Conservation (phyloP, 345 rosid genomes). For the Euphorbia tirucalli region DNA sequence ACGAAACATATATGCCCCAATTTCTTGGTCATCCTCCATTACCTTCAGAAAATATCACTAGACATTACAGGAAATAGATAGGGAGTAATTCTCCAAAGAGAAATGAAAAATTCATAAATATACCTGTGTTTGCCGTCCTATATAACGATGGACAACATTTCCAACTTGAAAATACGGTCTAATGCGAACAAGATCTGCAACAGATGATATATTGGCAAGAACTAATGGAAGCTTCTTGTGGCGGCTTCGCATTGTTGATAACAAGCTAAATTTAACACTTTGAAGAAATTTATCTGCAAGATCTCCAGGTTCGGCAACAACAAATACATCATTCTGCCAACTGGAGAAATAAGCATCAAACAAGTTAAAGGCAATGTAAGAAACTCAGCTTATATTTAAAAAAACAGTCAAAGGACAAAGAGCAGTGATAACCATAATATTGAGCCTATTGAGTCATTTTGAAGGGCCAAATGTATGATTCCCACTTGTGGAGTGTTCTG, state of each 20-base stretch:
- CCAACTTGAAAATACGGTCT: slow-evolving; percentile 89
- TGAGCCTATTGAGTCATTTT: slow-evolving; percentile 73
- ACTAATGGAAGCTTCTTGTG: slow-evolving; percentile 50
- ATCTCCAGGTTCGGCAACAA: slow-evolving; percentile 98
- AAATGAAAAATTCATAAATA: slow-evolving; percentile 7
- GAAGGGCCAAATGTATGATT: slow-evolving; percentile 84
- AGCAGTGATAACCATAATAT: slow-evolving; percentile 67
- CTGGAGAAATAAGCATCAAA: slow-evolving; percentile 35
- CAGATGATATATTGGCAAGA: slow-evolving; percentile 63
- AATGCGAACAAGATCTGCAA: slow-evolving; percentile 60
- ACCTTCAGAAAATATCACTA: slow-evolving; percentile 46
- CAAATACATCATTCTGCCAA: slow-evolving; percentile 98
- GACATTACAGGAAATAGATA: slow-evolving; percentile 14
- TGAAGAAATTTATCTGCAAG: slow-evolving; percentile 84
- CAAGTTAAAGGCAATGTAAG: slow-evolving; percentile 26
- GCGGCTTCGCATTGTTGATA: slow-evolving; percentile 52
- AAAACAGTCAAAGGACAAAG: slow-evolving; percentile 8
- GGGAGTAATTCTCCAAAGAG: slow-evolving; percentile 3
- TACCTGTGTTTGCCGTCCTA: slow-evolving; percentile 95
- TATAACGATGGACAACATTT: slow-evolving; percentile 77
- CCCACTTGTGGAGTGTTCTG: slow-evolving; percentile 93
- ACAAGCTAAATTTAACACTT: slow-evolving; percentile 71
- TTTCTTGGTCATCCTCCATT: slow-evolving; percentile 94
- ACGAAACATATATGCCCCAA: slow-evolving; percentile 90
- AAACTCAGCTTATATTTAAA: slow-evolving; percentile 16